Conservation (phyloP, 257 asterid genomes). For the Lithospermum erythrorhizon region DNA sequence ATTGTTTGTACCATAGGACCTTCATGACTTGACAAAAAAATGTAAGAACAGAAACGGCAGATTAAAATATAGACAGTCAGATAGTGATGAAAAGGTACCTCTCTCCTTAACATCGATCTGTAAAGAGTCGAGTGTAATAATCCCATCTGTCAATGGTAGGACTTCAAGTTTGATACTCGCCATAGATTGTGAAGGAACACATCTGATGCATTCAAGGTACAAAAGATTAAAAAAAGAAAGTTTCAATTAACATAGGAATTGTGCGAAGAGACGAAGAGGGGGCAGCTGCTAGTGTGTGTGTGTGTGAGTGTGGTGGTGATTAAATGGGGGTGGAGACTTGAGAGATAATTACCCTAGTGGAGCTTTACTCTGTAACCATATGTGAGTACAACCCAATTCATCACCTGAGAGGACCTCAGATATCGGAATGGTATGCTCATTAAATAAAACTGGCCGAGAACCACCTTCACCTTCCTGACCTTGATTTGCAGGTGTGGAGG, state of each 20-base stretch:
- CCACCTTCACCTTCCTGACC: slow-evolving; percentile 21
- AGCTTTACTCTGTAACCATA: slow-evolving; percentile 97
- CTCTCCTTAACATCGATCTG: slow-evolving; percentile 74
- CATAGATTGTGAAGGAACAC: slow-evolving; percentile 78
- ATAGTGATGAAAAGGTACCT: slow-evolving; percentile 31
- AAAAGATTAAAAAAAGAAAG: slow-evolving; percentile 1
- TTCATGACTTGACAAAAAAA: no score
- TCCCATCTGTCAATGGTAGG: slow-evolving; percentile 93
- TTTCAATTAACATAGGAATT: background rate
- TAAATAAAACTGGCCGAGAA: slow-evolving; percentile 23
- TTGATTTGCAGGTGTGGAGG: slow-evolving; percentile 23
- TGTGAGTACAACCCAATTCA: slow-evolving; percentile 84
- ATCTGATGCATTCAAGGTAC: slow-evolving; percentile 27
- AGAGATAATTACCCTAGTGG: slow-evolving; percentile 71
- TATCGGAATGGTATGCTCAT: slow-evolving; percentile 26
- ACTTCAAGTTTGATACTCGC: slow-evolving; percentile 95
- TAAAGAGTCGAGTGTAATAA: slow-evolving; percentile 92
- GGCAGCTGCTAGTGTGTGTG: background rate
- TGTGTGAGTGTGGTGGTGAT: no score
- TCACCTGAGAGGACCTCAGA: slow-evolving; percentile 54
- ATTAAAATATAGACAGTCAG: slow-evolving; percentile 7
- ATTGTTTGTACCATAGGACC: no score
- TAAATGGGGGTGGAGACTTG: background rate
- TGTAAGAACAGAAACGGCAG: slow-evolving; percentile 7
- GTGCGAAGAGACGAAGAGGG: no score